Evolutionary conservation across 768 basidiomycete genomes (phyloP), one percentile per base, ranked within the genome.

Genomic region (Suillus subluteus): DNA sequence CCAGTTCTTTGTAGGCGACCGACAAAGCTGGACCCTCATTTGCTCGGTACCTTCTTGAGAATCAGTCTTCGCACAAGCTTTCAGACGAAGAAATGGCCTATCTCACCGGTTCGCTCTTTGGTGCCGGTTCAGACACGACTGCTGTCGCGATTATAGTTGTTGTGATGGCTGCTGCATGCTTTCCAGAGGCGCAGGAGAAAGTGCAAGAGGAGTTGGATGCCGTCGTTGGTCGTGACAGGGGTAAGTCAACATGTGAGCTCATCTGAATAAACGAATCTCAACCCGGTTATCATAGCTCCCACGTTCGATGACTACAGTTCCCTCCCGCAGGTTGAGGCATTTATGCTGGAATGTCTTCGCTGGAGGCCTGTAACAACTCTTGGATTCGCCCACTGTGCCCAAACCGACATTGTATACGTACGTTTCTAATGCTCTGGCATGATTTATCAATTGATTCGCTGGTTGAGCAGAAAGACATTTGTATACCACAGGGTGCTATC

Each of bases 61-160:
- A 83, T 21, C 87, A 89, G 70, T 65, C 72, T 2, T 82, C 85
- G 56, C 83, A 87, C 58, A 84, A 82, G 13, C 81, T 89, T 12
- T 82, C 86, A 3, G 79, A 86, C 63, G 79, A 84, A 63, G 88
- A 90, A 70, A 82, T 84, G 35, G 84, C 88, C 0, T 90, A 90
- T 72, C 82, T 90, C 32, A 85, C 86, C 0, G 89, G 89, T 0
- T 82, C 83, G 46, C 85, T 90, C 75, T 90, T 88, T 66, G 89
- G 89, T 32, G 88, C 88, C 41, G 89, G 89, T 16, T 83, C 86
- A 0, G 89, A 89, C 68, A 90, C 88, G 70, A 89, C 87, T 11
- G 86, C 87, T 4, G 83, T 86, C 13, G 87, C 84, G 0, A 85
- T 89, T 66, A 84, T 83, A 69, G 78, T 87, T 48, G 72, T 80